Conservation (phyloP, 257 asterid genomes). For the Eucommia ulmoides region DNA sequence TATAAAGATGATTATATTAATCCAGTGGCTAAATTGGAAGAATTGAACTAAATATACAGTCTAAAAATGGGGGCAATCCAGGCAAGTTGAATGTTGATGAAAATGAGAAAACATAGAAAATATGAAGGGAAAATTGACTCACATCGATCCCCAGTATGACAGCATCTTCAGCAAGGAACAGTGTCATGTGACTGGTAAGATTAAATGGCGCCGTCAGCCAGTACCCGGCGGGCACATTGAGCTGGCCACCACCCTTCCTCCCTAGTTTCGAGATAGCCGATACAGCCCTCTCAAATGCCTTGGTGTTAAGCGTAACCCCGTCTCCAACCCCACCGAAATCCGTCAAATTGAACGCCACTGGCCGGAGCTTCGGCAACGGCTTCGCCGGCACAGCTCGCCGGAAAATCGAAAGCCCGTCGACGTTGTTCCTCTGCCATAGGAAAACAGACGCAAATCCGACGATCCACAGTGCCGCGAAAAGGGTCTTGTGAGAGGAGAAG, state of each 20-base stretch:
- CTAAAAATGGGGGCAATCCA: no score
- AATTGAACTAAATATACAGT: no score
- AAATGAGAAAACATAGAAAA: background rate
- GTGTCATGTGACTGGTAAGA: conserved; percentile 76
- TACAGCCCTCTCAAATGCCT: conserved; percentile 61
- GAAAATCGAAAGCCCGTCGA: conserved; percentile 23
- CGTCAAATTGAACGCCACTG: conserved; percentile 46
- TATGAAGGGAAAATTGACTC: conserved; percentile 15
- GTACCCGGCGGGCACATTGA: conserved; percentile 60
- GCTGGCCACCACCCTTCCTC: conserved; percentile 68
- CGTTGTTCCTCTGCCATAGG: conserved; percentile 39
- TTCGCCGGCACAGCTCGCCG: conserved; percentile 23
- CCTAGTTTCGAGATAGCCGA: conserved; percentile 46
- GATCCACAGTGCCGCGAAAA: conserved; percentile 23
- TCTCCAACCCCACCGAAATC: conserved; percentile 81
- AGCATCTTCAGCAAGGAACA: conserved; percentile 71
- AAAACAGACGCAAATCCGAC: conserved; percentile 26
- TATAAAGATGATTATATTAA: no score
- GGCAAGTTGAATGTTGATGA: no score
- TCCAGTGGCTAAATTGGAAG: no score
- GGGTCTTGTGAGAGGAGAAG: conserved; percentile 29
- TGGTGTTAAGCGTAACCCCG: conserved; percentile 57
- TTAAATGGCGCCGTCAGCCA: conserved; percentile 90
- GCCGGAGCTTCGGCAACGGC: conserved; percentile 38
- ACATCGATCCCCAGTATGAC: conserved; percentile 67